Conservation (phyloP, 2,329 filamentous ascomycete genomes). For the Penicillium sp. region DNA sequence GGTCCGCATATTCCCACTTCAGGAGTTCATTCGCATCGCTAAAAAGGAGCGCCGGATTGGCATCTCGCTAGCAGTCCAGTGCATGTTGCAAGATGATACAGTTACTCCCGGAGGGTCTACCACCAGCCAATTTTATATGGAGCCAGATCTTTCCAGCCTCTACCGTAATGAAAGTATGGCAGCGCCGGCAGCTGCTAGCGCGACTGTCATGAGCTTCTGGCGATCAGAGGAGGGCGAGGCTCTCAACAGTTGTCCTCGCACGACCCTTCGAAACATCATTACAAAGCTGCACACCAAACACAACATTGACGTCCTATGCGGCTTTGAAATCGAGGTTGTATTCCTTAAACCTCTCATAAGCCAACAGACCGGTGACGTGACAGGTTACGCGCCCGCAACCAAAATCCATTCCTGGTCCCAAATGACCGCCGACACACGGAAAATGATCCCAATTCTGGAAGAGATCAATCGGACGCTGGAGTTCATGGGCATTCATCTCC, state of each 20-base stretch:
- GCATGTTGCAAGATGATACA: conserved; percentile 71
- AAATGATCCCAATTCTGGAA: conserved; percentile 64
- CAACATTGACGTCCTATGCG: conserved; percentile 67
- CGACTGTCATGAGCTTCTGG: conserved; percentile 72
- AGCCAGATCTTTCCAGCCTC: conserved; percentile 70
- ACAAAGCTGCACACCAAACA: conserved; percentile 58
- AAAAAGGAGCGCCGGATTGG: conserved; percentile 59
- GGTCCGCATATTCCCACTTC: conserved; percentile 70
- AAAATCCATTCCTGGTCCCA: conserved; percentile 75
- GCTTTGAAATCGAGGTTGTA: conserved; percentile 83
- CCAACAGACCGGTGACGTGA: conserved; percentile 30
- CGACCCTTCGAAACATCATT: conserved; percentile 63
- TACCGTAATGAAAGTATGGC: conserved; percentile 62
- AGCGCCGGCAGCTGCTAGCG: conserved; percentile 55
- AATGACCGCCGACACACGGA: conserved; percentile 65
- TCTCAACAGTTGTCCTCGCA: conserved; percentile 68
- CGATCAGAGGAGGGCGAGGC: conserved; percentile 60
- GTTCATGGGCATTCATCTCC: conserved; percentile 67
- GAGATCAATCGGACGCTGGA: conserved; percentile 69
- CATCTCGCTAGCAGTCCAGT: conserved; percentile 68
- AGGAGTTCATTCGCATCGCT: conserved; percentile 59
- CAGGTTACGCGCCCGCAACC: conserved; percentile 56
- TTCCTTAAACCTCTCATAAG: conserved; percentile 62
- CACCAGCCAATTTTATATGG: conserved; percentile 69
- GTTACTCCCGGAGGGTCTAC: conserved; percentile 59